Evolutionary conservation across 2,329 filamentous ascomycete genomes (phyloP).

Genomic region (Sporothrix pallida): DNA sequence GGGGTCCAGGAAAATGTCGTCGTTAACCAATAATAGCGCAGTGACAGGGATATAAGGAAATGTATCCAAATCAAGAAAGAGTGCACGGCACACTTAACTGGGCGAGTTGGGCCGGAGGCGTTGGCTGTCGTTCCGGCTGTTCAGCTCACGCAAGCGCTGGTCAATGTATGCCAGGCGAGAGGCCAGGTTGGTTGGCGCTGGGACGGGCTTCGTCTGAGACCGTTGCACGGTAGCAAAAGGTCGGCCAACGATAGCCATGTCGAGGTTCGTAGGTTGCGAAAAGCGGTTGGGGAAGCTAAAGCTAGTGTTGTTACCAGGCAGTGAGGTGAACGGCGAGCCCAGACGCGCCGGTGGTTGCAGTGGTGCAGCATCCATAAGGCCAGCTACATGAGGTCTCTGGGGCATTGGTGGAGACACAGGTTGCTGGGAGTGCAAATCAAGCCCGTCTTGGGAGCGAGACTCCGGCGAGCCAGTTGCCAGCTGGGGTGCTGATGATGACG

Average conservation of each 20-base stretch:
- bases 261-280: conserved; percentile 54
- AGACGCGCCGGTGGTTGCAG: conserved; percentile 48
- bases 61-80: background rate
- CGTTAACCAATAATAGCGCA: conserved; percentile 12
- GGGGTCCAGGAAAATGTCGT: background rate
- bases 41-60: background rate
- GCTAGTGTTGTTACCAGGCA: conserved; percentile 47
- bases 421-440: background rate
- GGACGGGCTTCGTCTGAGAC: conserved; percentile 43
- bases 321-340: conserved; percentile 61
- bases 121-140: conserved; percentile 49
- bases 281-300: conserved; percentile 67
- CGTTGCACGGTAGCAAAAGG: conserved; percentile 64
- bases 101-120: conserved; percentile 54
- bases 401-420: conserved; percentile 41
- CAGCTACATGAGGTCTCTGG: background rate
- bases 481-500: conserved; percentile 42
- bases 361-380: conserved; percentile 43
- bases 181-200: conserved; percentile 53
- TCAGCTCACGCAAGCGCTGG: conserved; percentile 61
- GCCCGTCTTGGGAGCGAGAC: background rate
- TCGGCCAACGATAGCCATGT: conserved; percentile 53
- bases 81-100: background rate
- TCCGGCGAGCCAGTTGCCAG: conserved; percentile 33
- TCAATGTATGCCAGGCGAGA: conserved; percentile 64